Evolutionary conservation across 1,139 yeast species (phyloP).

Genomic region (Saccharomycopsis phalli): DNA sequence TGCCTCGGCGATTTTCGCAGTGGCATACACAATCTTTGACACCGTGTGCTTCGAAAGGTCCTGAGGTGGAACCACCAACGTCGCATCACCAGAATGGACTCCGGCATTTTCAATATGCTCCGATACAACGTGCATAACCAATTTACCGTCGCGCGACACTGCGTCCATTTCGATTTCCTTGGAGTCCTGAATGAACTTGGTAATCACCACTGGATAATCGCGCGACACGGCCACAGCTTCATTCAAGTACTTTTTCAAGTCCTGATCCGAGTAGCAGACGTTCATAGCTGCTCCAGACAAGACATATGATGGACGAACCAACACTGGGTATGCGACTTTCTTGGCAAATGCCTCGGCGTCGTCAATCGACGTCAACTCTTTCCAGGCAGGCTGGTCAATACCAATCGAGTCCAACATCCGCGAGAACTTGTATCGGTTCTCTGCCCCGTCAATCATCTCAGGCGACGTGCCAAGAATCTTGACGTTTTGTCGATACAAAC

Average conservation of each 20-base stretch:
- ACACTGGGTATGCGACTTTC: constrained; percentile 86
- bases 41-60: constrained; percentile 91
- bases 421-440: constrained; percentile 94
- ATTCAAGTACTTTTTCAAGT: constrained; percentile 76
- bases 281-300: constrained; percentile 99
- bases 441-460: constrained; percentile 97
- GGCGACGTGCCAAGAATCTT: constrained; percentile 96
- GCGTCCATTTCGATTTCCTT: constrained; percentile 99
- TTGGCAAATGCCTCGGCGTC: constrained; percentile 94
- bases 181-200: constrained; percentile 95
- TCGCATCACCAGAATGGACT: constrained; percentile 99
- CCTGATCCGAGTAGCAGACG: constrained; percentile 86
- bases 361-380: constrained; percentile 85
- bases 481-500: constrained; percentile 89
- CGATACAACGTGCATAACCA: constrained; percentile 95
- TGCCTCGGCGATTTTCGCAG: constrained; percentile 94
- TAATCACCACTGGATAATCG: constrained; percentile 95
- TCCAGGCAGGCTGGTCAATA: constrained; percentile 99
- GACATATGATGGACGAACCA: constrained; percentile 96
- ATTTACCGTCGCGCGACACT: constrained; percentile 89
- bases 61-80: constrained; percentile 95
- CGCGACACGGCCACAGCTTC: constrained; percentile 97
- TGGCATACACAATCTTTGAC: constrained; percentile 82
- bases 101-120: constrained; percentile 99
- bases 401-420: constrained; percentile 96